Evolutionary conservation across 2,329 filamentous ascomycete genomes (phyloP).

Genomic region (Chaetomium sp.): DNA sequence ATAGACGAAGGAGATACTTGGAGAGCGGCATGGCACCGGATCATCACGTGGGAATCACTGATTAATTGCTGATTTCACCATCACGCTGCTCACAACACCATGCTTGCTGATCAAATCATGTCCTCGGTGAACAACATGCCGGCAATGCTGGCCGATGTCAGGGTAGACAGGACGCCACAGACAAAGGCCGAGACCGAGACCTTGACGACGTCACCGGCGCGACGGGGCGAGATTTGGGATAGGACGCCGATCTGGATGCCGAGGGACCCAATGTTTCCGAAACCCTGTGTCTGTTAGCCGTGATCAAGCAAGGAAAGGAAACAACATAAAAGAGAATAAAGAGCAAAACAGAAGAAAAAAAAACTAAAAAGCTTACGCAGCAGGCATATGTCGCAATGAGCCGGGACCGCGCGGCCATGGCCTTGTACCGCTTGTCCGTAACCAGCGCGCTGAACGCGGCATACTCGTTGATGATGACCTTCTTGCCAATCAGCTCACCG

Average conservation of each 20-base stretch:
- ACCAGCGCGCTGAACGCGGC: constrained; percentile 52
- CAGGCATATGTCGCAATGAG: constrained; percentile 83
- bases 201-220: constrained; percentile 66
- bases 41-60: too few relatives aligned
- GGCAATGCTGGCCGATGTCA: constrained; percentile 72
- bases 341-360: constrained; percentile 66
- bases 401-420: constrained; percentile 61
- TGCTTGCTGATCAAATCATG: constrained; percentile 8
- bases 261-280: constrained; percentile 80
- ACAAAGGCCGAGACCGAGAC: constrained; percentile 72
- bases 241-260: constrained; percentile 88
- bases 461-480: constrained; percentile 83
- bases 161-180: constrained; percentile 70
- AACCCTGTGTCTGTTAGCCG: constrained; percentile 37
- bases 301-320: constrained; percentile 16
- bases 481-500: constrained; percentile 67
- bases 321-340: constrained; percentile 14
- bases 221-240: constrained; percentile 68
- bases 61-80: too few relatives aligned
- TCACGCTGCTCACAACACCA: too few relatives aligned
- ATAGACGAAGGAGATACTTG: neutral
- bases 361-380: constrained; percentile 59
- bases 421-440: constrained; percentile 43
- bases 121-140: constrained; percentile 51
- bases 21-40: too few relatives aligned